Evolutionary conservation across 73 alveolate species (phyloP).

Genomic region (Paramecium sexaurelia): DNA sequence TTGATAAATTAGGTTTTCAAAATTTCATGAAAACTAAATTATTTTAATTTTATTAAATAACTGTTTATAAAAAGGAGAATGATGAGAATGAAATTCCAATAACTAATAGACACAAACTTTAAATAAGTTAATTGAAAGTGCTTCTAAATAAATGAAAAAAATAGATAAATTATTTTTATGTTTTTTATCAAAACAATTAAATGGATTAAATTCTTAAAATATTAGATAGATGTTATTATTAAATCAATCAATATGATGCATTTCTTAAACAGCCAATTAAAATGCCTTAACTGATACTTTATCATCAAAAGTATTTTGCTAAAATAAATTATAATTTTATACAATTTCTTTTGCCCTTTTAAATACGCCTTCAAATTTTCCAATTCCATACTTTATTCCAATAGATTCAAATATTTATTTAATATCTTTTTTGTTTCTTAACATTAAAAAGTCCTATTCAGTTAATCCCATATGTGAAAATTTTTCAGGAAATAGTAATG

Average conservation of each 20-base stretch:
- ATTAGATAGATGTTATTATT: not conserved
- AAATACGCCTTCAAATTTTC: slow-evolving; percentile 64
- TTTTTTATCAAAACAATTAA: too few relatives aligned
- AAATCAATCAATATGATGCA: slow-evolving; percentile 53
- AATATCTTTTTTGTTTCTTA: slow-evolving; percentile 54
- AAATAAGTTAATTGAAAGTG: too few relatives aligned
- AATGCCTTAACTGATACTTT: slow-evolving; percentile 52
- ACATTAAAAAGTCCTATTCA: slow-evolving; percentile 42
- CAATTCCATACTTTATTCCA: slow-evolving; percentile 58
- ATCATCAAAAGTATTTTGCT: slow-evolving; percentile 51
- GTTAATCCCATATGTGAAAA: slow-evolving; percentile 56
- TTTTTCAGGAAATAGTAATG: slow-evolving; percentile 50
- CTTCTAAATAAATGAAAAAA: too few relatives aligned
- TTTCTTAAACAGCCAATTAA: slow-evolving; percentile 39
- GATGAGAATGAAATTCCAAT: too few relatives aligned
- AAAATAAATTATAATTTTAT: not conserved
- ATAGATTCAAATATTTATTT: slow-evolving; percentile 59
- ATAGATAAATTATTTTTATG: too few relatives aligned
- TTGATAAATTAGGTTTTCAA: too few relatives aligned
- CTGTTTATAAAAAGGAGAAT: too few relatives aligned
- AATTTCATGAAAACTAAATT: too few relatives aligned
- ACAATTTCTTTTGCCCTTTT: slow-evolving; percentile 61
- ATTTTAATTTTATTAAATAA: too few relatives aligned
- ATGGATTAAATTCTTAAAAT: not conserved
- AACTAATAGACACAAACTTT: too few relatives aligned